Evolutionary conservation across 2,329 filamentous ascomycete species (phyloP).

Genomic region (Diplocarpon rosae): DNA sequence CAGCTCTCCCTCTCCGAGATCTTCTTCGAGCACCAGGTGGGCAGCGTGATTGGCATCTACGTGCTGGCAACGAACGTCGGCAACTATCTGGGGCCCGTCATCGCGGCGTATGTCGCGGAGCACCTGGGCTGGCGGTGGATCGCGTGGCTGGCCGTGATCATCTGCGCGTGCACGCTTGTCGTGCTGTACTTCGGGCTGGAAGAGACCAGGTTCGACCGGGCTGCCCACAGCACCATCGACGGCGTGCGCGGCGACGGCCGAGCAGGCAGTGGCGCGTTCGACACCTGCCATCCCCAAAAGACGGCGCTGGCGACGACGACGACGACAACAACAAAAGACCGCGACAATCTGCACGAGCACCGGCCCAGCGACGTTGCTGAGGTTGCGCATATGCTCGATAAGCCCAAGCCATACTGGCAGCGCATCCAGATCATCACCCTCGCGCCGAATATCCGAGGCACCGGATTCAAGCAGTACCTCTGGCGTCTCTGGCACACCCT

Average conservation of each 20-base stretch:
- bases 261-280: too few relatives aligned
- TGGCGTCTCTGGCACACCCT: constrained; percentile 42
- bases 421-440: constrained; percentile 45
- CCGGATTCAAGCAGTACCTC: constrained; percentile 42
- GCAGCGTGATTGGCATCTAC: constrained; percentile 42
- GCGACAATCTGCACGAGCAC: too few relatives aligned
- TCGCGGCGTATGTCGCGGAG: constrained; percentile 40
- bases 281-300: too few relatives aligned
- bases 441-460: constrained; percentile 40
- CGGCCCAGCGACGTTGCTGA: too few relatives aligned
- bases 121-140: constrained; percentile 44
- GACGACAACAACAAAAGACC: too few relatives aligned
- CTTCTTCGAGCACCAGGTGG: constrained; percentile 46
- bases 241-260: constrained; percentile 16
- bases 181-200: constrained; percentile 41
- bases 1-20: constrained; percentile 46
- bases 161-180: constrained; percentile 36
- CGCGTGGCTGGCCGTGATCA: constrained; percentile 39
- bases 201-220: constrained; percentile 39
- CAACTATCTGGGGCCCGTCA: constrained; percentile 43
- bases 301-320: constrained; percentile 9
- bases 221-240: constrained; percentile 28
- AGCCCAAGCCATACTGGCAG: constrained; percentile 40
- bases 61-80: constrained; percentile 44
- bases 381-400: too few relatives aligned